Evolutionary conservation across 2,329 filamentous ascomycete species (phyloP), one percentile per base, ranked within the genome.

Genomic region (Botrytis squamosa): DNA sequence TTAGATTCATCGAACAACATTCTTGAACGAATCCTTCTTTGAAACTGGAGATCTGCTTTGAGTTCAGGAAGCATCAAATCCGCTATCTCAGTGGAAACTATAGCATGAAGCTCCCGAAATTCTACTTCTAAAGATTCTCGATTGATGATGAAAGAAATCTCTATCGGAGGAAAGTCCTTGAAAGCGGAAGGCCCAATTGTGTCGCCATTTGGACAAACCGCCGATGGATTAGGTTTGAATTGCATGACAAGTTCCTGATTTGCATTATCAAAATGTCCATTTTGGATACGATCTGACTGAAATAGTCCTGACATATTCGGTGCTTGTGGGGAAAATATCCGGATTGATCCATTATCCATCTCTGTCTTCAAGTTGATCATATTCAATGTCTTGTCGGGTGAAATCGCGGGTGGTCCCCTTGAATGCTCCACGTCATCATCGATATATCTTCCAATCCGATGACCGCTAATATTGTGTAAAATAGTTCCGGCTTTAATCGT

Each of bases 11-110:
- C 36, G 3, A 38, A 16, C 7, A 55, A 46, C 29, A 81, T 72
- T n/a, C 68, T 73, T 52, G 74, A 76, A 8, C 70, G 76, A 3
- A 75, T 78, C n/a, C 57, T 75, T 40, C 80, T 79, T 40, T 78
- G 75, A 66, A 82, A 81, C 22, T 79, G 76, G 29, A 82, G 66
- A 75, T 82, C 81, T n/a, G 78, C 75, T 12, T 73, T 69, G 52
- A 76, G 77, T 42, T 80, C 76, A 18, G 81, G 81, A 18, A 82
- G 73, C 79, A 81, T 80, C 5, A 82, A 73, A 74, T 81, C 79
- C 4, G 75, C 75, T 14, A 69, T 76, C 18, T 67, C 63, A 9
- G 77, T 73, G 25, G 77, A 72, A 7, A 78, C 62, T 5, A 81
- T 65, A 40, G 80, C 81, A 38, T 72, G 59, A 10, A 81, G 70